These are phyloP conservation scores for Hevea brasiliensis DNA, from an alignment of 345 rosid species.

Conservation along the genomic window DNA sequence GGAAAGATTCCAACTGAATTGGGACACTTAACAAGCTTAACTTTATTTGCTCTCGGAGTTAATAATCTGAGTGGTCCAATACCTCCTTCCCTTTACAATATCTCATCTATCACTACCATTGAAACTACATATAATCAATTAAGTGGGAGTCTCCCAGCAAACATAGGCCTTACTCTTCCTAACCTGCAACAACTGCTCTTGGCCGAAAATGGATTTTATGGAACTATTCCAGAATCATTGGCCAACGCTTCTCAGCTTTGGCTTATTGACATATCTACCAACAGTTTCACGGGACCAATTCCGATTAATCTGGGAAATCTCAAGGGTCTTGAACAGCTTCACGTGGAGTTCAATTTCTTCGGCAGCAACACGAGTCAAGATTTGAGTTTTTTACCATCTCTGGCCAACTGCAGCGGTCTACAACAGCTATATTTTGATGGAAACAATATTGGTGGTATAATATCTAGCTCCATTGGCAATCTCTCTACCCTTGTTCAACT, in stretches of 20 bases:
- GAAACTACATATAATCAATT: not conserved
- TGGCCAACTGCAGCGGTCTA: conserved; percentile 13
- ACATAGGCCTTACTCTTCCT: not conserved
- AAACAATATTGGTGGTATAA: conserved; percentile 17
- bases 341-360: not conserved
- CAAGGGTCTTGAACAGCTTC: not conserved
- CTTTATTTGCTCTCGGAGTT: not conserved
- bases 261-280: not conserved
- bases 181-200: not conserved
- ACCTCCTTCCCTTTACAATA: not conserved
- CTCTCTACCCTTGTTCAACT: accelerated
- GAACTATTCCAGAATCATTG: not conserved
- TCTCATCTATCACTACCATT: not conserved
- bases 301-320: not conserved
- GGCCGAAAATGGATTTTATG: not conserved
- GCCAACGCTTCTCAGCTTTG: not conserved
- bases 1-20: not conserved
- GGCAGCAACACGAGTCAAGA: conserved; percentile 3
- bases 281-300: not conserved
- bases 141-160: not conserved
- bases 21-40: not conserved
- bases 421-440: accelerated
- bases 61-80: not conserved
- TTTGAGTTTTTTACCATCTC: conserved; percentile 14
- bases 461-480: conserved; percentile 3